Evolutionary conservation across 2,329 filamentous ascomycete species (phyloP).

Genomic region (Xylaria sp.): DNA sequence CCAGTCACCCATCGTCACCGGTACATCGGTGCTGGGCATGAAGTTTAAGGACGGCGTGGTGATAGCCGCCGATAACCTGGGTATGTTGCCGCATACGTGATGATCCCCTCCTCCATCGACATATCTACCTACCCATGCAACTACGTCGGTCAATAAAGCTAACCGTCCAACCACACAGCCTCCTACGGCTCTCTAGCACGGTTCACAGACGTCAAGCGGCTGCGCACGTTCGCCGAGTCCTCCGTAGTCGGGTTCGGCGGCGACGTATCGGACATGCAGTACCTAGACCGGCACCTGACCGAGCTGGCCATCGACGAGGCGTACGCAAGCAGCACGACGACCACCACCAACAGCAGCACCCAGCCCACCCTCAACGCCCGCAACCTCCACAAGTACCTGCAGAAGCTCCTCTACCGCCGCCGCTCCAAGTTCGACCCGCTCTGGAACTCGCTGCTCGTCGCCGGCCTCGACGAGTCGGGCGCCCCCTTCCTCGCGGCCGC

Average conservation of each 20-base stretch:
- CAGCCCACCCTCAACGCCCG: conserved; percentile 78
- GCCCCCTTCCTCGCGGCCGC: conserved; percentile 91
- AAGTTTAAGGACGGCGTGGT: conserved; percentile 98
- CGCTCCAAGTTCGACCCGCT: conserved; percentile 96
- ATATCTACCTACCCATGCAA: not conserved
- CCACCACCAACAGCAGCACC: not conserved
- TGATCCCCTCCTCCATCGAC: not conserved
- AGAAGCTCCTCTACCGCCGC: conserved; percentile 95
- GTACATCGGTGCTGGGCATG: conserved; percentile 92
- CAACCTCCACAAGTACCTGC: conserved; percentile 95
- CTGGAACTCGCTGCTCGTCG: conserved; percentile 95
- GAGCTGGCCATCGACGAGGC: conserved; percentile 89
- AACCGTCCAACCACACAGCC: conserved; percentile 62
- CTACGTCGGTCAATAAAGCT: not conserved
- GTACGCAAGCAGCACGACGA: conserved; percentile 62
- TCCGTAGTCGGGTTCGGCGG: conserved; percentile 93
- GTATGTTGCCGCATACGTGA: conserved; percentile 60
- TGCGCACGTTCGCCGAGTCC: conserved; percentile 85
- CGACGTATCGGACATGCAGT: conserved; percentile 99
- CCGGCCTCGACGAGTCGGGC: conserved; percentile 80
- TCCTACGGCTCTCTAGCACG: conserved; percentile 97
- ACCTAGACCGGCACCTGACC: conserved; percentile 89
- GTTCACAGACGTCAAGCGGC: conserved; percentile 96
- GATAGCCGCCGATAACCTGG: conserved; percentile 95
- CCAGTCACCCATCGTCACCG: conserved; percentile 92